Conservation (phyloP, 148 eudicot genomes). For the Silene uniflora region DNA sequence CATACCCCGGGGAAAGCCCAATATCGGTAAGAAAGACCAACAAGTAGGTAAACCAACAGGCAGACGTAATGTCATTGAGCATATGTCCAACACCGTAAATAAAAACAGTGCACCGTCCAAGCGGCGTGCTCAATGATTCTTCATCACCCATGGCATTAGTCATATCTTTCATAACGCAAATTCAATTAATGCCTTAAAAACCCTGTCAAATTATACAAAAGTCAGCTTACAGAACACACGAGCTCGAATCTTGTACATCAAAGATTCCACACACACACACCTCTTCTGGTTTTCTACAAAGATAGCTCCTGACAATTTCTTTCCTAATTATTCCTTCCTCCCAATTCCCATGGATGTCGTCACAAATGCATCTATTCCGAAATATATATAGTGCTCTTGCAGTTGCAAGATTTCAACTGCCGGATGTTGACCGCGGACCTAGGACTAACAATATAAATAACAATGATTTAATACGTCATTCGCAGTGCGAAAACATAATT, state of each 20-base stretch:
- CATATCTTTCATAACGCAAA: slow-evolving; percentile 20
- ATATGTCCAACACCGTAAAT: slow-evolving; percentile 90
- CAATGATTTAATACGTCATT: no score
- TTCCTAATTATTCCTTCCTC: no score
- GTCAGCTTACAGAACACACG: no score
- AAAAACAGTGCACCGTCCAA: slow-evolving; percentile 57
- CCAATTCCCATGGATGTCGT: no score
- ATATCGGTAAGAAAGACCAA: slow-evolving; percentile 82
- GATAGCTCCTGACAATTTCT: no score
- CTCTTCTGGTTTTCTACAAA: no score
- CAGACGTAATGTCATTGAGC: slow-evolving; percentile 92
- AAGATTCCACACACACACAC: not conserved
- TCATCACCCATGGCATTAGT: slow-evolving; percentile 35
- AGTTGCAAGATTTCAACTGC: not conserved
- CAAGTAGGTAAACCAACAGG: slow-evolving; percentile 97
- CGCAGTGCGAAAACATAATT: no score
- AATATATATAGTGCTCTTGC: not conserved
- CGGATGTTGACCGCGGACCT: not conserved
- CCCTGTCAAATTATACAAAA: slow-evolving; percentile 10
- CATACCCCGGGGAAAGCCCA: slow-evolving; percentile 76
- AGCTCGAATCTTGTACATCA: not conserved
- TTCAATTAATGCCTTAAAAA: not conserved
- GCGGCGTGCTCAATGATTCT: slow-evolving; percentile 39
- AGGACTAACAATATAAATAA: not conserved
- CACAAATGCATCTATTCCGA: no score